Evolutionary conservation across 148 eudicot species (phyloP), one percentile per base, ranked within the genome.

Genomic region (Amaranthus palmeri): DNA sequence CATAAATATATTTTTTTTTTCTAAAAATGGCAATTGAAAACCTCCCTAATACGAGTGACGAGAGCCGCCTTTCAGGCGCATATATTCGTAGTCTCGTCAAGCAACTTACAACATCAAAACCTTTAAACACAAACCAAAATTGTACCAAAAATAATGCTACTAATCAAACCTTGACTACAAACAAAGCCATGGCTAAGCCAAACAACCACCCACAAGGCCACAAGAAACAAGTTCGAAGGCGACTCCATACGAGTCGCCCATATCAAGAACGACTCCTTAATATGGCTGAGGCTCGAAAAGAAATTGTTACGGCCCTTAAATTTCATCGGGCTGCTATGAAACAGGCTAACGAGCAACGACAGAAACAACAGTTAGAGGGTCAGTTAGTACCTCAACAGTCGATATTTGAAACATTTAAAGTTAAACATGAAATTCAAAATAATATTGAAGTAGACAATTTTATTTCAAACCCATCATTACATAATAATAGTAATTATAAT

Each of bases 221-320:
- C 5, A 90, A 86, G 48, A 93, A 90, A 45, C 92, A 93, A 76
- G 91, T 90, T 0, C 83, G 98, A 54, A 81, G 96, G 73, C 82
- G 98, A 74, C 92, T 87, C 11, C 98, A 93, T 69, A 93, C 98
- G 40, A 90, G 83, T 74, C 86, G 88, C 76, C 98, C 98, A 69
- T 93, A 93, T 68, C 96, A 93, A 72, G 96, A 90, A 74, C 72
- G 95, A 82, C 89, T 93, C 54, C 85, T 93, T 0, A 93, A 93
- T 66, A 93, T 93, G 98, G 98, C 96, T 6, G 96, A 93, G 78
- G 98, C 98, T 0, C 66, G 98, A 10, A 82, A 85, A 59, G 98
- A 93, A 71, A 93, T 93, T 41, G 98, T 93, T 43, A 88, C 96
- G 0, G 96, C 96, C 42, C 92, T 93, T 13, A 93, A 93, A 69